Conservation (phyloP, 805 yeast species). For the Metschnikowia noctiluminum region DNA sequence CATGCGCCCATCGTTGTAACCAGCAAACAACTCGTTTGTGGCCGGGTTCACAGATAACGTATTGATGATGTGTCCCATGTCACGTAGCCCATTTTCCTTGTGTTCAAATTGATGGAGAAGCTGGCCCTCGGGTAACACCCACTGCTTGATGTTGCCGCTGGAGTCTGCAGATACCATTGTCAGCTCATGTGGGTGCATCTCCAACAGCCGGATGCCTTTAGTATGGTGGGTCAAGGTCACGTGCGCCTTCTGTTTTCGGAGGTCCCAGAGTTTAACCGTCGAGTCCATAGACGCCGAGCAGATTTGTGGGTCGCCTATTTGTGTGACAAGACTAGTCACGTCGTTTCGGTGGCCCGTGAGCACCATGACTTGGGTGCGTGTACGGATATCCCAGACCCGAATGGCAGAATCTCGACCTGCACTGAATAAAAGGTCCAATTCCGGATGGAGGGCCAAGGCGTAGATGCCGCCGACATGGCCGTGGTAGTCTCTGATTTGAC, state of each 20-base stretch:
- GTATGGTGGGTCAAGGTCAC: constrained; percentile 81
- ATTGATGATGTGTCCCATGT: constrained; percentile 52
- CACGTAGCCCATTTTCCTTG: constrained; percentile 22
- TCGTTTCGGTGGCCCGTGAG: constrained; percentile 80
- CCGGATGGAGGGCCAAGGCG: constrained; percentile 82
- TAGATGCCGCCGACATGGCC: constrained; percentile 93
- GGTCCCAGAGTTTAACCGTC: constrained; percentile 87
- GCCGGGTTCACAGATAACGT: constrained; percentile 64
- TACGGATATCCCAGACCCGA: constrained; percentile 90
- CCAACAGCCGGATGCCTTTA: constrained; percentile 73
- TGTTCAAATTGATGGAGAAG: constrained; percentile 57
- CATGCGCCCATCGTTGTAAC: constrained; percentile 79
- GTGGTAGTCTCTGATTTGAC: constrained; percentile 75
- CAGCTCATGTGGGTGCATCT: constrained; percentile 62
- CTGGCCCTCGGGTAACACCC: constrained; percentile 77
- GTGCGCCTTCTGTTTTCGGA: constrained; percentile 70
- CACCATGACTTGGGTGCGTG: constrained; percentile 69
- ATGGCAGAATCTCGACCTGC: constrained; percentile 89
- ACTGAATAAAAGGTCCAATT: constrained; percentile 74
- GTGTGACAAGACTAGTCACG: constrained; percentile 64
- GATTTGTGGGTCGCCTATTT: constrained; percentile 79
- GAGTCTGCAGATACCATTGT: constrained; percentile 81
- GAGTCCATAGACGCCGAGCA: constrained; percentile 80
- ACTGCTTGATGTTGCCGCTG: constrained; percentile 70
- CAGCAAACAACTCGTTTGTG: constrained; percentile 63